Evolutionary conservation across 768 basidiomycete species (phyloP).

Genomic region (Leccinum broughii): DNA sequence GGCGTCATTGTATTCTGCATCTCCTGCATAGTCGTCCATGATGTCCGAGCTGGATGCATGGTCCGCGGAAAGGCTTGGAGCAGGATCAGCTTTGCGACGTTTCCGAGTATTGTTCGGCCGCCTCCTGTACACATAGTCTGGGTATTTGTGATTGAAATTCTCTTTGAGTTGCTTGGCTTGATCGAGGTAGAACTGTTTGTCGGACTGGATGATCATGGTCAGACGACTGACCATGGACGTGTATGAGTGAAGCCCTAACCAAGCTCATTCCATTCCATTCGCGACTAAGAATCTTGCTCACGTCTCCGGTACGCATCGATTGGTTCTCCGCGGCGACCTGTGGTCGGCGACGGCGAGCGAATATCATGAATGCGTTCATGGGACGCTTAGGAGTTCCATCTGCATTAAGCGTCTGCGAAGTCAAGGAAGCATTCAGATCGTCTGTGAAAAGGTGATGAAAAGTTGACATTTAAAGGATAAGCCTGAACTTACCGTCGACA

Average conservation of each 20-base stretch:
- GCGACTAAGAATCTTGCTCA: conserved; percentile 82
- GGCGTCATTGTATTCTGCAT: conserved; percentile 39
- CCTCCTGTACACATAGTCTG: conserved; percentile 87
- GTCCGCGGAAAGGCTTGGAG: conserved; percentile 32
- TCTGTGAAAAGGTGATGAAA: conserved; percentile 29
- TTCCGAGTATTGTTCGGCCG: conserved; percentile 86
- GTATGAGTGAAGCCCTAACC: conserved; percentile 43
- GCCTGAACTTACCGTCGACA: conserved; percentile 42
- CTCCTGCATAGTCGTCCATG: conserved; percentile 32
- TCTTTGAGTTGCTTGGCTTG: conserved; percentile 87
- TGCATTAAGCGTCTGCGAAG: conserved; percentile 77
- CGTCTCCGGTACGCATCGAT: conserved; percentile 87
- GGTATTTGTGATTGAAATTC: conserved; percentile 80
- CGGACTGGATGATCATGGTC: conserved; percentile 45
- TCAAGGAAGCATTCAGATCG: conserved; percentile 51
- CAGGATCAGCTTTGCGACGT: conserved; percentile 45
- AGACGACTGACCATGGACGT: conserved; percentile 12
- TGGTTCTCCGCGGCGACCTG: conserved; percentile 87
- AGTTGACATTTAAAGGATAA: conserved; percentile 11
- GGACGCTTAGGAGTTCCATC: conserved; percentile 89
- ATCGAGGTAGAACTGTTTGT: conserved; percentile 87
- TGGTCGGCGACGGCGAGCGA: conserved; percentile 77
- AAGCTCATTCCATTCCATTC: conserved; percentile 83
- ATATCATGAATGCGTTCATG: conserved; percentile 96
- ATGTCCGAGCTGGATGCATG: conserved; percentile 32